Base-by-base conservation (phyloP, 2,329 filamentous ascomycete species). In the Paecilomyces niveus region DNA sequence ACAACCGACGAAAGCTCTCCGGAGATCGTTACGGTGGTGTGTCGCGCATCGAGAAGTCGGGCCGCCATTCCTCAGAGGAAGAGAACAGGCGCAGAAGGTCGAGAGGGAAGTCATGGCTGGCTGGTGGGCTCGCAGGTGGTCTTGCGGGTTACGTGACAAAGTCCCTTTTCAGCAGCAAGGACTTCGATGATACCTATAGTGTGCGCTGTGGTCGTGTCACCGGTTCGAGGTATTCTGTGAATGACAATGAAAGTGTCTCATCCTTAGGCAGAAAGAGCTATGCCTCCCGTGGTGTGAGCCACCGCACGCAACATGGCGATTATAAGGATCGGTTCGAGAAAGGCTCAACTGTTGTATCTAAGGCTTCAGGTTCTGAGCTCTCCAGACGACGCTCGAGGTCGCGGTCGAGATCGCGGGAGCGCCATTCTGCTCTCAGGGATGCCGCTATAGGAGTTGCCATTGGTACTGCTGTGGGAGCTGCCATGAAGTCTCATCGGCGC, bases 111-210 rank as follows among this genome's bases (percentile, higher is more conserved):
- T 79, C 78, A 29, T 82, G 81, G 74, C 65, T 85, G 26, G 82
- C 80, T 15, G 79, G 79, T 32, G 80, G 83, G 18, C 69, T 86
- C 13, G 81, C 80, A 56, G 80, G 80, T 33, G 80, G 83, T 21
- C 70, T 86, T 13, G 81, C 80, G 55, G 83, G 80, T 3, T 80
- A 82, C 57, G 82, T 81, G 54, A 81, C 81, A 2, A 81, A 83
- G 65, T 80, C 80, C 2, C 65, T 86, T 11, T 82, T 80, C 63
- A 78, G 74, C 53, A 75, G 75, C 39, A 74, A 83, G 59, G 81
- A 84, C 55, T 85, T 84, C 61, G 81, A 85, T 62, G 84, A 86
- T 64, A 83, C 81, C 0, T 84, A 86, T 62, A 85, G 80, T 63
- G 76, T 84, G 63, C 82, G 81, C 58, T 81, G 82, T 57, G 82